These are phyloP conservation scores for Botrytis pseudocinerea DNA, from an alignment of 2,329 filamentous ascomycete species.

Conservation along the genomic window DNA sequence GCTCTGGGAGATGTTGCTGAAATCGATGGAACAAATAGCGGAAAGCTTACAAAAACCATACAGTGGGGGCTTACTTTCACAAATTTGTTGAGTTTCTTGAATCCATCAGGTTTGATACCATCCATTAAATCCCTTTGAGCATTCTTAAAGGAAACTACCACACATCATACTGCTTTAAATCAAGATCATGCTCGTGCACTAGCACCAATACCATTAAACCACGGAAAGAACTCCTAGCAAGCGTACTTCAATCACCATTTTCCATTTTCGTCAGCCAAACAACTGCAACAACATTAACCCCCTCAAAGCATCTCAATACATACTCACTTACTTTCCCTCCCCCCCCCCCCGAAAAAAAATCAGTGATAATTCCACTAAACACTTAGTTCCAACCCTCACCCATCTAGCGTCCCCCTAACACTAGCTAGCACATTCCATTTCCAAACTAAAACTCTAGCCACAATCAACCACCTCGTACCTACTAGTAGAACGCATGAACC, in stretches of 20 bases:
- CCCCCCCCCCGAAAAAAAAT: too few species aligned
- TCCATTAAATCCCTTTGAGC: background rate
- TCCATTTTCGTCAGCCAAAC: background rate
- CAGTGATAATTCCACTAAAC: background rate
- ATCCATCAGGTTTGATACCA: background rate
- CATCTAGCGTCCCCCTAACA: background rate
- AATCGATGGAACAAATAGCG: background rate
- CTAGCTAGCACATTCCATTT: background rate
- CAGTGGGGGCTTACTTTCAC: background rate
- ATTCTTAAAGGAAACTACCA: background rate
- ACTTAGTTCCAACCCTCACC: background rate
- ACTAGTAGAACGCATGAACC: background rate
- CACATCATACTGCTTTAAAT: background rate
- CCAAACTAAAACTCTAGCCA: background rate
- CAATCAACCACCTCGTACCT: background rate
- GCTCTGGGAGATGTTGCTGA: too few species aligned
- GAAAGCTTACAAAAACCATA: background rate
- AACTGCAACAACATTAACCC: background rate
- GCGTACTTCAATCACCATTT: background rate
- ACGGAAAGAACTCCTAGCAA: background rate
- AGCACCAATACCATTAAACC: background rate
- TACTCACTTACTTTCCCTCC: background rate
- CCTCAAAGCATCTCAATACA: rapidly evolving
- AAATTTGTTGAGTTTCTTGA: background rate
- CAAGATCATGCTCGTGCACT: background rate